Base-by-base conservation (phyloP, 768 basidiomycete genomes). In the Kwoniella shandongensis region DNA sequence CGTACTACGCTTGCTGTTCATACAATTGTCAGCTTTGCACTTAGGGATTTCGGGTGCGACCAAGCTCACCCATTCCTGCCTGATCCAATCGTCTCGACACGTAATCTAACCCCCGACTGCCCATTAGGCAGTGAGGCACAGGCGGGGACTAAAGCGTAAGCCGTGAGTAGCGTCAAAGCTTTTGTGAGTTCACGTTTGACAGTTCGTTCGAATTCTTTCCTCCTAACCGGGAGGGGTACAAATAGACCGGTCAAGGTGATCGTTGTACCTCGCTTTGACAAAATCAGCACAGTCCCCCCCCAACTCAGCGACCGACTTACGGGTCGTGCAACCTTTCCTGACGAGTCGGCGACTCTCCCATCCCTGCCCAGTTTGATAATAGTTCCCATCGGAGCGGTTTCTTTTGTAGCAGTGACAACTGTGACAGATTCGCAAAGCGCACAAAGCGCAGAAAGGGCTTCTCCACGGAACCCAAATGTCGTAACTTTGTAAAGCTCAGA, bases 401-500 rank as follows among this genome's bases (percentile, higher is more conserved):
- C 75, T 18, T 80, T 79, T 0, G 89, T 91, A 2, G 88, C 82
- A 0, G 94, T 97, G 1, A 82, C 81, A 45, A 97, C 80, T 0
- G 79, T 80, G 11, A 97, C 82, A 2, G 79, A 76, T 51, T 88
- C 86, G 47, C 85, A 83, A 0, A 96, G 77, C 1, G 89, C 89
- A 70, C 93, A 99, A 0, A 99, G 81, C 2, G 94, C 92, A 6
- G 91, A 91, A 0, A 99, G 80, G 0, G 96, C 96, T 78, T 99
- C 96, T 15, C 96, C 96, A 35, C 96, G 83, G 72, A 98, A 99
- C 0, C 94, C 94, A 74, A 97, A 96, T 0, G 91, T 91, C 4
- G 78, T 77, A 10, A 98, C 84, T 0, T 81, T 78, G 2, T 83
- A 79, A 2, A 97, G 82, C 70, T 91, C 89, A 3, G 83, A 77